phyloP scores from a whole-genome alignment of 75 land plant species.

The Cunninghamia lanceolata region DNA sequence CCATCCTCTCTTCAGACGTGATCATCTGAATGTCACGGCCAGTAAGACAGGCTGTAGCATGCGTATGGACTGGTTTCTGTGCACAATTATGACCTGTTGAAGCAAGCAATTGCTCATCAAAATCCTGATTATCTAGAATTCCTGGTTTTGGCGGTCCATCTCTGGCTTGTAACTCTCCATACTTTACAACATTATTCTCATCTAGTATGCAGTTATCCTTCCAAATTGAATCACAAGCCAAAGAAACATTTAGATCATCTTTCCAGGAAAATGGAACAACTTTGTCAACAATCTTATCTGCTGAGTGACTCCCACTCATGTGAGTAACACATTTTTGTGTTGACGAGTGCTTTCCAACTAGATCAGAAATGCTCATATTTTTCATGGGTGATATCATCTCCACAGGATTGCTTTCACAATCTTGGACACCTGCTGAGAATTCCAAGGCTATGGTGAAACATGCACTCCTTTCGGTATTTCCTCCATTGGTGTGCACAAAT shows the following conservation, averaged over 20 bases:
- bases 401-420: neutral
- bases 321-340: neutral
- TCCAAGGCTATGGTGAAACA: neutral
- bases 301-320: neutral
- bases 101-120: neutral
- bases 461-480: neutral
- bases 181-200: neutral
- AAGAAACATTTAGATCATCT: neutral
- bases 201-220: neutral
- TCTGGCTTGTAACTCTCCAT: neutral
- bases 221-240: neutral
- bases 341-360: neutral
- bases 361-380: neutral
- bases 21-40: constrained; percentile 1
- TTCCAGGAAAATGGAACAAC: neutral
- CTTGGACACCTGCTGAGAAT: neutral
- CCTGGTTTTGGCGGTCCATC: neutral
- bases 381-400: neutral
- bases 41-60: neutral
- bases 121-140: neutral
- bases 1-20: neutral
- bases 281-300: neutral
- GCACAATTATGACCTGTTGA: neutral
- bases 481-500: neutral
- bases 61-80: neutral